These are phyloP conservation scores for Raddia guianensis DNA, from an alignment of 176 grass and related monocot genomes.

Conservation along the genomic window DNA sequence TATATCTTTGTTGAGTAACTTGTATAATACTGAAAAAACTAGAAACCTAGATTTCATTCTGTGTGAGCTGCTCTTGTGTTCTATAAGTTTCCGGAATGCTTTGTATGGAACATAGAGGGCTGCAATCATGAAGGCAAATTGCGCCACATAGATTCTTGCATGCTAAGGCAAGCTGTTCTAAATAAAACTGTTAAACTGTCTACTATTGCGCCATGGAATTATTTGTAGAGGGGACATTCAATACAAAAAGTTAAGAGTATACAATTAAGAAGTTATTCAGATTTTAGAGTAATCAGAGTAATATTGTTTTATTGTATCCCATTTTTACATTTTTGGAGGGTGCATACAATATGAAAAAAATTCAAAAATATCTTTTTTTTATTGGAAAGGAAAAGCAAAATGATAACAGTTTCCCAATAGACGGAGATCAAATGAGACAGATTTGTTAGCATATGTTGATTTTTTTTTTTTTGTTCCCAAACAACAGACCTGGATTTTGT, in stretches of 20 bases:
- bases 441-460: conserved; percentile 7
- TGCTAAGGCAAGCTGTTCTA: background rate
- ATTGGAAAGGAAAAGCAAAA: background rate
- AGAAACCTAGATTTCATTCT: background rate
- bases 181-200: background rate
- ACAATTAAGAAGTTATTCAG: too few relatives aligned
- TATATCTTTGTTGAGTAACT: conserved; percentile 11
- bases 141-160: background rate
- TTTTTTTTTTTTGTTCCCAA: background rate
- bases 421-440: background rate
- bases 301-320: background rate
- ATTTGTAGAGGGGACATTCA: background rate
- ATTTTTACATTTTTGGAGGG: conserved; percentile 7
- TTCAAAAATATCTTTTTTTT: background rate
- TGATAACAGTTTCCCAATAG: background rate
- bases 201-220: background rate
- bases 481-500: background rate
- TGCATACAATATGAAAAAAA: background rate
- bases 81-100: background rate
- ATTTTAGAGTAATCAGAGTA: background rate
- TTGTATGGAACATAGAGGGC: background rate
- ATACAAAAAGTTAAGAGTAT: background rate
- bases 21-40: background rate
- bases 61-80: background rate
- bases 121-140: background rate